A percentile compares a stretch with the other conserved stretches of the same genome.
Conservation (phyloP, 2,329 filamentous ascomycete genomes). For the Fusarium udum region DNA sequence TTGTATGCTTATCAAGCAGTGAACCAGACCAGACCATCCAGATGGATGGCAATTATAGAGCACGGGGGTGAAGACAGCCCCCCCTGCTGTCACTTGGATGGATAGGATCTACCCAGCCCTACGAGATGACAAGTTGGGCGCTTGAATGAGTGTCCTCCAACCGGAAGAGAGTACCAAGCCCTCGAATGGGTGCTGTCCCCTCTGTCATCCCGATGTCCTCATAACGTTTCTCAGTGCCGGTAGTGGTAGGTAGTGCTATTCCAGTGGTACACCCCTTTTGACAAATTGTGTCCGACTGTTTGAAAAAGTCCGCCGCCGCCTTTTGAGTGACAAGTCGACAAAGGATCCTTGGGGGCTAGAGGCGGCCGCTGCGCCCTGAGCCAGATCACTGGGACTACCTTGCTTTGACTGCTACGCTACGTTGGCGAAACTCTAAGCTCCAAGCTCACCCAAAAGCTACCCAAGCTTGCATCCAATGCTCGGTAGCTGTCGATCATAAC, state of each 20-base stretch:
- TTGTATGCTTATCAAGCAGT: slow-evolving; percentile 28
- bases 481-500: slow-evolving; percentile 24
- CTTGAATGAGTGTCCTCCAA: slow-evolving; percentile 21
- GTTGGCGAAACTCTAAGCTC: slow-evolving; percentile 4
- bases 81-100: not conserved
- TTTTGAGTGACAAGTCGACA: slow-evolving; percentile 15
- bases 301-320: slow-evolving; percentile 7
- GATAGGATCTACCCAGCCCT: slow-evolving; percentile 25
- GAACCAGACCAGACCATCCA: not conserved
- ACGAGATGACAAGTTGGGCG: slow-evolving; percentile 14
- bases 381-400: slow-evolving; percentile 35
- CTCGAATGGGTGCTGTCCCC: not conserved
- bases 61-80: slow-evolving; percentile 4
- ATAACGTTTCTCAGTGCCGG: not conserved
- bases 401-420: not conserved
- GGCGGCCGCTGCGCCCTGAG: slow-evolving; percentile 35
- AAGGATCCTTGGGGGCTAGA: slow-evolving; percentile 23
- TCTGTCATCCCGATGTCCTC: not conserved
- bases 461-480: not conserved
- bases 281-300: slow-evolving; percentile 16
- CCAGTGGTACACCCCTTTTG: slow-evolving; percentile 8
- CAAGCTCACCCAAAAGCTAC: slow-evolving; percentile 1
- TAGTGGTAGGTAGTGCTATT: not conserved
- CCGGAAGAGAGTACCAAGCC: not conserved
- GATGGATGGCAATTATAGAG: not conserved